phyloP scores from a whole-genome alignment of 2,329 filamentous ascomycete genomes.

The Rhynchosporium graminicola region DNA sequence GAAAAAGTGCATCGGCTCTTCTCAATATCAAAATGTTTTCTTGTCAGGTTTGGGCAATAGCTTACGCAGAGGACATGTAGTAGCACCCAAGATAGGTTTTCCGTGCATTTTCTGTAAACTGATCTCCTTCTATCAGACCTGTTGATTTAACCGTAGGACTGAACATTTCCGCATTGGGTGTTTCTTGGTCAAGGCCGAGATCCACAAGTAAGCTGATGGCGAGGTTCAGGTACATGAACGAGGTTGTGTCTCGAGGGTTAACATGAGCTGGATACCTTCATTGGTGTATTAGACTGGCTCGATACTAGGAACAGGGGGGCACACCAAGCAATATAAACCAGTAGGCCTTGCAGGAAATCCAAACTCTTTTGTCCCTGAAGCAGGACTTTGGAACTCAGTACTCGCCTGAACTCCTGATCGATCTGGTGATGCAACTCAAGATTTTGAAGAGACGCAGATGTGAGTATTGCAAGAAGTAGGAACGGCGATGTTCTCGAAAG shows the following conservation, averaged over 20 bases:
- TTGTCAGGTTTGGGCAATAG: not conserved
- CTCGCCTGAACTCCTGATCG: constrained; percentile 36
- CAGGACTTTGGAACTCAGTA: constrained; percentile 43
- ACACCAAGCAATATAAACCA: constrained; percentile 61
- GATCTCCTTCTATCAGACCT: constrained; percentile 28
- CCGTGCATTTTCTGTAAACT: constrained; percentile 33
- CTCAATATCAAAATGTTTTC: too few species aligned
- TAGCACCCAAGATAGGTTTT: constrained; percentile 39
- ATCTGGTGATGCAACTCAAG: constrained; percentile 35
- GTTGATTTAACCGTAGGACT: constrained; percentile 25
- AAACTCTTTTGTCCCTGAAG: constrained; percentile 58
- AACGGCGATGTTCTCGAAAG: constrained; percentile 36
- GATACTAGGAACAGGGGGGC: constrained; percentile 17
- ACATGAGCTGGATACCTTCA: constrained; percentile 37
- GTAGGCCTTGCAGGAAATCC: constrained; percentile 58
- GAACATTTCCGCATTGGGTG: constrained; percentile 29
- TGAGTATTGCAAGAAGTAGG: constrained; percentile 36
- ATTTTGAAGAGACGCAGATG: constrained; percentile 31
- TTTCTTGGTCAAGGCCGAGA: constrained; percentile 37
- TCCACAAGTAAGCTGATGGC: constrained; percentile 40
- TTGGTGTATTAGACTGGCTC: not conserved
- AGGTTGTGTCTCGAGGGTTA: constrained; percentile 37
- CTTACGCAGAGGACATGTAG: constrained; percentile 38
- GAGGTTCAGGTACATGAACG: constrained; percentile 39
- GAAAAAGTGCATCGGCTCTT: constrained; percentile 9